phyloP scores from a whole-genome alignment of 306 rosid species.

The Medicago ruthenica region DNA sequence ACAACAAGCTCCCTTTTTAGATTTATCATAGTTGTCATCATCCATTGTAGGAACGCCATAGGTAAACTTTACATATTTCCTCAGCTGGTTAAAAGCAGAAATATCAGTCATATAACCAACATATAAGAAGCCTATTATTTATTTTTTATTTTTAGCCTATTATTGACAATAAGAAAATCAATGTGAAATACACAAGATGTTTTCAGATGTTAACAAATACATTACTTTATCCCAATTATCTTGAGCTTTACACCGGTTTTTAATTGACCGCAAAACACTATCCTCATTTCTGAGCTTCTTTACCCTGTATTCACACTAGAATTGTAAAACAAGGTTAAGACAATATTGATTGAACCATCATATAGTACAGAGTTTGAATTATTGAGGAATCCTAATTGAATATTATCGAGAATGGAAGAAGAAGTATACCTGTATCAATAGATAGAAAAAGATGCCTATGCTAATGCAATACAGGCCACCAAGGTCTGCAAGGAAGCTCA shows the following conservation, averaged over 20 bases:
- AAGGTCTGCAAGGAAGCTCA: slow-evolving; percentile 97
- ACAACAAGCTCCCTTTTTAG: slow-evolving; percentile 53
- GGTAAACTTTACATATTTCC: slow-evolving; percentile 92
- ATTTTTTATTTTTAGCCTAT: too few relatives aligned
- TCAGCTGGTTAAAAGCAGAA: slow-evolving; percentile 63
- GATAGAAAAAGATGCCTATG: slow-evolving; percentile 82
- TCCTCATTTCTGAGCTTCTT: slow-evolving; percentile 89
- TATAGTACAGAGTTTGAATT: slow-evolving; percentile 4
- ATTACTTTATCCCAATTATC: slow-evolving; percentile 89
- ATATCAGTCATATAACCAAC: slow-evolving; percentile 40
- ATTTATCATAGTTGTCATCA: slow-evolving; percentile 42
- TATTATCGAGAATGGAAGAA: slow-evolving; percentile 36
- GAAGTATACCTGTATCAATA: slow-evolving; percentile 75
- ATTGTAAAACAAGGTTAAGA: slow-evolving; percentile 38
- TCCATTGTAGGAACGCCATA: slow-evolving; percentile 65
- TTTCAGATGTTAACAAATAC: slow-evolving; percentile 36
- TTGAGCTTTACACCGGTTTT: slow-evolving; percentile 80
- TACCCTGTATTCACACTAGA: slow-evolving; percentile 82
- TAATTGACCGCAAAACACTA: slow-evolving; percentile 63
- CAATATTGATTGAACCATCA: slow-evolving; percentile 29
- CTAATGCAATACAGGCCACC: slow-evolving; percentile 98
- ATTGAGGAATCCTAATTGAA: slow-evolving; percentile 4
- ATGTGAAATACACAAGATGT: slow-evolving; percentile 20
- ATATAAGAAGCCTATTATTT: slow-evolving; percentile 27
- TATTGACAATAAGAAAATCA: slow-evolving; percentile 22